Conservation (phyloP, 2,329 filamentous ascomycete genomes). For the Trichoderma brevicompactum region DNA sequence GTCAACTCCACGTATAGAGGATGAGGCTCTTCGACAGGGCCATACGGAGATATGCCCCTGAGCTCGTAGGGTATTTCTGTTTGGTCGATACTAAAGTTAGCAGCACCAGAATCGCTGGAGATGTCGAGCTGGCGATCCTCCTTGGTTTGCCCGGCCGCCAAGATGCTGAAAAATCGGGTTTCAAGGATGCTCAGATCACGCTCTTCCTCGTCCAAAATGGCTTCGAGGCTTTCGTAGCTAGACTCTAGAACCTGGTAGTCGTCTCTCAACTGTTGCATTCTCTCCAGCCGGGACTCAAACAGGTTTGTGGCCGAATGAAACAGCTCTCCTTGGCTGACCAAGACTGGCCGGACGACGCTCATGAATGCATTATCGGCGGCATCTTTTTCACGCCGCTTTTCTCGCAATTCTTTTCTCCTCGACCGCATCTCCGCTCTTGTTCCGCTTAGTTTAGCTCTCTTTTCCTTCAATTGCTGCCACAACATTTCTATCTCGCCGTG, state of each 20-base stretch:
- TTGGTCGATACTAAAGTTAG: conserved; percentile 6
- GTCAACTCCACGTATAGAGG: conserved; percentile 53
- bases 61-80: conserved; percentile 41
- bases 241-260: conserved; percentile 45
- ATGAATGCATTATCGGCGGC: conserved; percentile 49
- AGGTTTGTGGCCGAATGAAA: conserved; percentile 33
- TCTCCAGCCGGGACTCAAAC: conserved; percentile 40
- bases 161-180: conserved; percentile 45
- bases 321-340: conserved; percentile 38
- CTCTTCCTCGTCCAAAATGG: conserved; percentile 44
- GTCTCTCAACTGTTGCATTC: conserved; percentile 46
- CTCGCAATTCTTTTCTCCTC: conserved; percentile 40
- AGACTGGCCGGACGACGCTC: conserved; percentile 44
- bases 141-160: conserved; percentile 39
- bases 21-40: conserved; percentile 48
- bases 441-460: conserved; percentile 38
- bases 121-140: conserved; percentile 23
- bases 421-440: conserved; percentile 41
- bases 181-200: conserved; percentile 44
- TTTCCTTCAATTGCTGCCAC: conserved; percentile 45
- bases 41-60: conserved; percentile 43
- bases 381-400: conserved; percentile 42
- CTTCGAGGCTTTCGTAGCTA: conserved; percentile 45
- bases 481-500: conserved; percentile 42
- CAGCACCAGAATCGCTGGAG: conserved; percentile 25